Evolutionary conservation across 768 basidiomycete species (phyloP).

Genomic region (Russula sp.): DNA sequence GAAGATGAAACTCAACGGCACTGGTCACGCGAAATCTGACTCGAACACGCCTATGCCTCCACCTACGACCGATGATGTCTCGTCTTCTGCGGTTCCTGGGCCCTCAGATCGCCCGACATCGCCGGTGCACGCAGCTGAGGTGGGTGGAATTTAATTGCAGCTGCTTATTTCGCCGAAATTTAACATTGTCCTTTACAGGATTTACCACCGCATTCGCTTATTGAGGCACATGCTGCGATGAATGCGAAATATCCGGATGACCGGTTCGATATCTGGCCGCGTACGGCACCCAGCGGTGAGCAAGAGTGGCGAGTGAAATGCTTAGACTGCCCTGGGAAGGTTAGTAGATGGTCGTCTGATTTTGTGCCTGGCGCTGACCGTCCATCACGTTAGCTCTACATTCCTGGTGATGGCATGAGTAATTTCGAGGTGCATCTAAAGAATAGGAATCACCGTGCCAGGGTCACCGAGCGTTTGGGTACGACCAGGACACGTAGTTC

Average conservation of each 20-base stretch:
- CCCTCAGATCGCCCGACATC: conserved; percentile 25
- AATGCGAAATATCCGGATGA: conserved; percentile 76
- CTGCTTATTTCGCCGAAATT: background rate
- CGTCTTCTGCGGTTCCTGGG: conserved; percentile 11
- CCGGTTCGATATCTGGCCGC: conserved; percentile 71
- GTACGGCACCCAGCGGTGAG: conserved; percentile 49
- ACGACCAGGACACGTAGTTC: conserved; percentile 23
- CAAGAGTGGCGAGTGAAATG: conserved; percentile 92
- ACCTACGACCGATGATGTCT: conserved; percentile 26
- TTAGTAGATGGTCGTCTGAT: conserved; percentile 36
- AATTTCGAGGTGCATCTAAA: conserved; percentile 94
- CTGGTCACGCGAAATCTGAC: conserved; percentile 38
- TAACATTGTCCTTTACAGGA: conserved; percentile 18
- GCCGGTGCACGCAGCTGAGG: conserved; percentile 18
- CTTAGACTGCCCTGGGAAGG: conserved; percentile 91
- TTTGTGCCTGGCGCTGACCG: conserved; percentile 10
- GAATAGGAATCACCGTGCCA: conserved; percentile 75
- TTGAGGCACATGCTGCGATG: conserved; percentile 62
- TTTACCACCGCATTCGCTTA: conserved; percentile 66
- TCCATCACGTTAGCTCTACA: conserved; percentile 21
- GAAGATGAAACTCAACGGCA: conserved; percentile 59
- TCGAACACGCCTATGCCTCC: conserved; percentile 31
- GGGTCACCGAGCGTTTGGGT: conserved; percentile 58
- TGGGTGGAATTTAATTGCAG: background rate
- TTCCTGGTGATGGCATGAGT: conserved; percentile 38